Evolutionary conservation across 2,329 filamentous ascomycete species (phyloP), one percentile per base, ranked within the genome.

Genomic region (Diaporthe amygdali): DNA sequence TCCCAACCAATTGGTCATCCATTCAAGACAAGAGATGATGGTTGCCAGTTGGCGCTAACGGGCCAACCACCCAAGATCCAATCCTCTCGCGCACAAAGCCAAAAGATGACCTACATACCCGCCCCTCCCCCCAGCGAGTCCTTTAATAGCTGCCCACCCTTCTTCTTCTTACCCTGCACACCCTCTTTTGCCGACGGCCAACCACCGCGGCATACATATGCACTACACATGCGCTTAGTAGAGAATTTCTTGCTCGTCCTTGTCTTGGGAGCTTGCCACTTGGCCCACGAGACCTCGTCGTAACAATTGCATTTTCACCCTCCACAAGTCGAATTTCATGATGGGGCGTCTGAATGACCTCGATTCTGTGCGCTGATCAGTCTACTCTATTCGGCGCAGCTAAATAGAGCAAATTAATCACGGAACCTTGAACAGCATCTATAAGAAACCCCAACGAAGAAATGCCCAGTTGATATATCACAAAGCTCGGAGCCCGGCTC

Each of bases 101-200:
- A 59, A 49, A 25, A 49, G 22, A 68, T 59, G 52, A 68, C 66
- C 41, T 63, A 52, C 70, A 59, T 72, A 70, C 67, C 70, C 70
- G 67, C 46, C 59, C 59, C 70, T 70, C 49, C 70, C 41, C 41
- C 49, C 49, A 52, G 17, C 44, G 9, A 37, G 5, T n/a, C 52
- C 17, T 27, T 51, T n/a, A 39, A 61, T 44, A 59, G 30, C 49
- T 22, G 3, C 15, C 47, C 63, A 47, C 41, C 25, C 17, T 14
- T 2, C 27, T n/a, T 20, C n/a, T 32, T 22, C 32, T 37, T 10
- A 32, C 12, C 22, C 44, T 32, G 22, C 64, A 55, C 52, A 46
- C 39, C 17, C 22, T 55, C 39, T 44, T 44, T 41, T 47, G 20
- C 17, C 59, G 30, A 41, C 34, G 59, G 20, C 59, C 59, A 64